phyloP scores from a whole-genome alignment of 306 rosid species.

The Pyrus pyrifolia region DNA sequence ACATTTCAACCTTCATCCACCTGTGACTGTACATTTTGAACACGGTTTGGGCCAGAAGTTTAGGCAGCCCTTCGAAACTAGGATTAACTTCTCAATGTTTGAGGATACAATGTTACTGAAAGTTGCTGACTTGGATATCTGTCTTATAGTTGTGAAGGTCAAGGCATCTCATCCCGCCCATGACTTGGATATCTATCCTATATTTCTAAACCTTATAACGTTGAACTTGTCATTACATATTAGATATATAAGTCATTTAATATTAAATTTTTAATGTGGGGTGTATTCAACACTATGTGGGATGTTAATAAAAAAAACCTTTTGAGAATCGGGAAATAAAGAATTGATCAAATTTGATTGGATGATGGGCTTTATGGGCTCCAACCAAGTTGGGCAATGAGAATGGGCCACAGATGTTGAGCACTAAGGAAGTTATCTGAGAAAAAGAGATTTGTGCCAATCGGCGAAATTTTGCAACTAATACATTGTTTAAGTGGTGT shows the following conservation, averaged over 20 bases:
- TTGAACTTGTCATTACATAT: too few relatives aligned
- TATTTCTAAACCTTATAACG: too few relatives aligned
- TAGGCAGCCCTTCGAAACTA: conserved; percentile 34
- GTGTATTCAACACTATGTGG: too few relatives aligned
- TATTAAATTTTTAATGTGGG: too few relatives aligned
- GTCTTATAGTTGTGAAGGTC: conserved; percentile 80
- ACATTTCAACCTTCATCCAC: conserved; percentile 27
- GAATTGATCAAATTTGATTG: neutral
- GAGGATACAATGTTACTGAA: conserved; percentile 63
- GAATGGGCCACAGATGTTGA: neutral
- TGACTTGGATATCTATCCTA: conserved; percentile 22
- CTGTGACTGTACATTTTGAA: too few relatives aligned
- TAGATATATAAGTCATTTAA: too few relatives aligned
- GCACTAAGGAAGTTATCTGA: neutral
- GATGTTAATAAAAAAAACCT: too few relatives aligned
- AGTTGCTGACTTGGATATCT: conserved; percentile 49
- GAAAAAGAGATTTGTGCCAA: neutral
- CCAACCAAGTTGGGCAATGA: neutral
- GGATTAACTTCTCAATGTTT: conserved; percentile 55
- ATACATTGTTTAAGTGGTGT: too few relatives aligned
- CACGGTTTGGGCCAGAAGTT: too few relatives aligned
- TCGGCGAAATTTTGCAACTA: neutral
- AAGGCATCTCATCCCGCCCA: conserved; percentile 43
- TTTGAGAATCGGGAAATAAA: neutral
- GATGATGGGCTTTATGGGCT: neutral